Conservation (phyloP, 495 filamentous ascomycete genomes). For the Chaetomium tenue region DNA sequence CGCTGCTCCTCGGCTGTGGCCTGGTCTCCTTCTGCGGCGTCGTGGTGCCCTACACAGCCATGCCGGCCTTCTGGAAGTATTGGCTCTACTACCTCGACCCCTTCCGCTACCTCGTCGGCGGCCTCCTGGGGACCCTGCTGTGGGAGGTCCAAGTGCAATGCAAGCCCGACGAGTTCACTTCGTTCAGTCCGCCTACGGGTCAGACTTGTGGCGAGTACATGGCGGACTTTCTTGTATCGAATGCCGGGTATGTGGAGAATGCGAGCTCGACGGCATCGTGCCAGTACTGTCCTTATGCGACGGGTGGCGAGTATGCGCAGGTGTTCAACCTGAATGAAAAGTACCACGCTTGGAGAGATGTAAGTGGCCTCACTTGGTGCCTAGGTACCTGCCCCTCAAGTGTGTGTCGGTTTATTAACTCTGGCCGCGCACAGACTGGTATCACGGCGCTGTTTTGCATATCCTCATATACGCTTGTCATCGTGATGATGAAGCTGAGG, state of each 20-base stretch:
- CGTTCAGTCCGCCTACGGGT: constrained; percentile 24
- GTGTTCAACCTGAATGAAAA: constrained; percentile 36
- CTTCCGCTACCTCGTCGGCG: constrained; percentile 53
- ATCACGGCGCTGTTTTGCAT: constrained; percentile 39
- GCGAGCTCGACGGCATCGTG: constrained; percentile 49
- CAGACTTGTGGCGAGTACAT: constrained; percentile 30
- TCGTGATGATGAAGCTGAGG: constrained; percentile 31
- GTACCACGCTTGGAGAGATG: constrained; percentile 59
- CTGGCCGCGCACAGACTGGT: constrained; percentile 35
- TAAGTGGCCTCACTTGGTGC: not conserved
- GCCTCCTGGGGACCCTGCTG: constrained; percentile 26
- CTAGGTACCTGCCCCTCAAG: not conserved
- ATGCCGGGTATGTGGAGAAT: constrained; percentile 41
- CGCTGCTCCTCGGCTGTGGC: constrained; percentile 46
- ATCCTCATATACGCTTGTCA: constrained; percentile 31
- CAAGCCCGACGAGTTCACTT: constrained; percentile 22
- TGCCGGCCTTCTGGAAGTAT: constrained; percentile 48
- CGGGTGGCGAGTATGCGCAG: constrained; percentile 54
- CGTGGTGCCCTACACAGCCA: constrained; percentile 49
- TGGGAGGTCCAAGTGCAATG: constrained; percentile 27
- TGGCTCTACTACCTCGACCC: constrained; percentile 54
- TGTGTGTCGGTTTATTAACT: not conserved
- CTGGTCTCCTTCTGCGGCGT: constrained; percentile 43
- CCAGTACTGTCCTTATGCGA: constrained; percentile 58
- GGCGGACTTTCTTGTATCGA: constrained; percentile 25